Conservation (phyloP, 2,329 filamentous ascomycete species). For the Trichoderma arundinaceum region DNA sequence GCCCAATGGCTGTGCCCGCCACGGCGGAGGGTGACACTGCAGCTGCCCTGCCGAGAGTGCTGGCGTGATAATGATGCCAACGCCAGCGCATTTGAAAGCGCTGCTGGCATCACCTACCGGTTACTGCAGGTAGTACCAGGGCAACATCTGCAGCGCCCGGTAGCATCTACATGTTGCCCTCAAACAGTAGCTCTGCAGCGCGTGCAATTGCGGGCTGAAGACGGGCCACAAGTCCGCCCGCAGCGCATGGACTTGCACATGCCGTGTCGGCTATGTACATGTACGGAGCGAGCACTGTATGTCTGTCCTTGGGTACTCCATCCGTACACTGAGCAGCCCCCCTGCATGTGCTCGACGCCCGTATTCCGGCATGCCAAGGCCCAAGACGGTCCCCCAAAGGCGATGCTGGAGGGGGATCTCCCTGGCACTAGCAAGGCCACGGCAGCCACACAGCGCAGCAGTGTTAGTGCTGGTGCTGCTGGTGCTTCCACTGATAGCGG, state of each 20-base stretch:
- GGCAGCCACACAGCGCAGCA: not conserved
- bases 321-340: too few species aligned
- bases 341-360: too few species aligned
- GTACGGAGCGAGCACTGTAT: too few species aligned
- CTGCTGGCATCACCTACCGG: not conserved
- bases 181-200: not conserved
- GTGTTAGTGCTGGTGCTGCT: not conserved
- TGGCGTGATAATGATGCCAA: constrained; percentile 10
- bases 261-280: too few species aligned
- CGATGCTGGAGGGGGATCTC: too few species aligned
- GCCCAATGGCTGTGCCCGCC: constrained; percentile 4
- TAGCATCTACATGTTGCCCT: too few species aligned
- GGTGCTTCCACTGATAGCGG: too few species aligned
- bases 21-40: constrained; percentile 15
- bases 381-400: too few species aligned
- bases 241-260: too few species aligned
- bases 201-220: constrained; percentile 4
- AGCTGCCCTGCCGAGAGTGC: not conserved
- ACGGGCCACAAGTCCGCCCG: not conserved
- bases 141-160: too few species aligned
- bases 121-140: not conserved
- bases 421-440: not conserved
- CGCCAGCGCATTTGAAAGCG: not conserved
- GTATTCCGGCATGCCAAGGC: not conserved
- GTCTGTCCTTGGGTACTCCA: too few species aligned